Percentiles rank a stretch among this genome's conserved stretches.
phyloP scores from a whole-genome alignment of 225 moss, liverwort and hornwort genomes.

The Physcomitrellopsis africana region DNA sequence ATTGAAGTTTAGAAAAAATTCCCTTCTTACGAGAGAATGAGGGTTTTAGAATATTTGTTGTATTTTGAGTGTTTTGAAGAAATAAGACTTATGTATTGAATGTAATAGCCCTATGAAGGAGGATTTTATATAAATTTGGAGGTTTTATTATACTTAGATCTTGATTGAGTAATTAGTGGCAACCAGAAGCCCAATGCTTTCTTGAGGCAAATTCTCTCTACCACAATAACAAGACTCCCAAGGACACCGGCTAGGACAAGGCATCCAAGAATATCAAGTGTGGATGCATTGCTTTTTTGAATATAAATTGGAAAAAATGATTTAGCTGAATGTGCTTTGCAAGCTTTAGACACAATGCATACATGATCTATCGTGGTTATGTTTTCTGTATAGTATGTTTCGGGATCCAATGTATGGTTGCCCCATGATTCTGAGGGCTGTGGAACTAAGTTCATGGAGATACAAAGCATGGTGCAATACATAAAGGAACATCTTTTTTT shows the following conservation, averaged over 20 bases:
- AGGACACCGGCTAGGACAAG: background rate
- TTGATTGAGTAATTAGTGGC: too few species aligned
- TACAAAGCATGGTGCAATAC: conserved; percentile 32
- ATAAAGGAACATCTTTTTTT: conserved; percentile 64
- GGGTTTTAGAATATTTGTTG: too few species aligned
- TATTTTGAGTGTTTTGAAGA: too few species aligned
- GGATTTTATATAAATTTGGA: too few species aligned
- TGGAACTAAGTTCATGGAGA: background rate
- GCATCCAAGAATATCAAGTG: conserved; percentile 38
- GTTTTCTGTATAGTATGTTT: background rate
- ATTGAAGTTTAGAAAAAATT: too few species aligned
- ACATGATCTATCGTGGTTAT: background rate
- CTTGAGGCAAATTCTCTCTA: too few species aligned
- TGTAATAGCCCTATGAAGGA: too few species aligned
- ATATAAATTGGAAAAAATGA: conserved; percentile 49
- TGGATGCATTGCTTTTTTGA: conserved; percentile 55
- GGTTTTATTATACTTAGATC: too few species aligned
- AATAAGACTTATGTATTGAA: too few species aligned
- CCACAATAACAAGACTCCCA: too few species aligned
- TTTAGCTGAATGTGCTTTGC: conserved; percentile 32
- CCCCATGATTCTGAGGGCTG: background rate
- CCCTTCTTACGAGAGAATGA: too few species aligned
- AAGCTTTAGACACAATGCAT: background rate
- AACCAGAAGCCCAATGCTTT: too few species aligned
- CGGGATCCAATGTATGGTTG: background rate